These are phyloP conservation scores for Dalbergia oliveri DNA, from an alignment of 306 rosid species.

Conservation along the genomic window DNA sequence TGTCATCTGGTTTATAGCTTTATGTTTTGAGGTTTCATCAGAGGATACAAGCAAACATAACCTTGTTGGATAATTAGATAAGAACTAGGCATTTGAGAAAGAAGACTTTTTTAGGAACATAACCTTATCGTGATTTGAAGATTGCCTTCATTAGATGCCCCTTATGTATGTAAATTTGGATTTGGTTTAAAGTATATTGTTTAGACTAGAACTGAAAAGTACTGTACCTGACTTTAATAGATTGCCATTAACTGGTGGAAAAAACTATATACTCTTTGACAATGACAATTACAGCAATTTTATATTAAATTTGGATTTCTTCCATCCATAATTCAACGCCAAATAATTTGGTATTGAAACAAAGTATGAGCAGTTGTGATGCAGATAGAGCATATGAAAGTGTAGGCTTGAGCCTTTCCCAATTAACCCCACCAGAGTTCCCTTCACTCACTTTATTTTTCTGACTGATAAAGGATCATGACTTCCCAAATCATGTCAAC, in stretches of 20 bases:
- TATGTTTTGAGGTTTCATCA: slow-evolving; percentile 36
- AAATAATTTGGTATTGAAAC: slow-evolving; percentile 6
- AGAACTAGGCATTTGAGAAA: slow-evolving; percentile 18
- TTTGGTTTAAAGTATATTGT: slow-evolving; percentile 17
- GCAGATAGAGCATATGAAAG: slow-evolving; percentile 30
- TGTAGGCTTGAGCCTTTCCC: slow-evolving; percentile 16
- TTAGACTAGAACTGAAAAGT: not conserved
- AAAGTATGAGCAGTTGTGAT: slow-evolving; percentile 3
- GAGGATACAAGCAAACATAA: slow-evolving; percentile 13
- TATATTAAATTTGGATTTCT: not conserved
- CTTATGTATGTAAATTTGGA: not conserved
- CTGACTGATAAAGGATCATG: slow-evolving; percentile 3
- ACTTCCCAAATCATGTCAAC: slow-evolving; percentile 31
- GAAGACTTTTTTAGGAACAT: slow-evolving; percentile 16
- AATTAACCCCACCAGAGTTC: slow-evolving; percentile 22
- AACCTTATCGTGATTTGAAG: slow-evolving; percentile 27
- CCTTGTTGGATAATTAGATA: slow-evolving; percentile 3
- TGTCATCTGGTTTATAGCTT: slow-evolving; percentile 40
- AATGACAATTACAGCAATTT: slow-evolving; percentile 19
- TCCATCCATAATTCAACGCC: not conserved
- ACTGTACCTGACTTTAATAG: slow-evolving; percentile 33
- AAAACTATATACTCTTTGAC: slow-evolving; percentile 19
- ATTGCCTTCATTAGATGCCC: slow-evolving; percentile 28
- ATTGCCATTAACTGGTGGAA: slow-evolving; percentile 15
- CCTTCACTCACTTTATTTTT: not conserved